Percentiles rank a stretch among this genome's conserved stretches.
Conservation (phyloP, 2,329 filamentous ascomycete genomes). For the Hypomyces perniciosus region DNA sequence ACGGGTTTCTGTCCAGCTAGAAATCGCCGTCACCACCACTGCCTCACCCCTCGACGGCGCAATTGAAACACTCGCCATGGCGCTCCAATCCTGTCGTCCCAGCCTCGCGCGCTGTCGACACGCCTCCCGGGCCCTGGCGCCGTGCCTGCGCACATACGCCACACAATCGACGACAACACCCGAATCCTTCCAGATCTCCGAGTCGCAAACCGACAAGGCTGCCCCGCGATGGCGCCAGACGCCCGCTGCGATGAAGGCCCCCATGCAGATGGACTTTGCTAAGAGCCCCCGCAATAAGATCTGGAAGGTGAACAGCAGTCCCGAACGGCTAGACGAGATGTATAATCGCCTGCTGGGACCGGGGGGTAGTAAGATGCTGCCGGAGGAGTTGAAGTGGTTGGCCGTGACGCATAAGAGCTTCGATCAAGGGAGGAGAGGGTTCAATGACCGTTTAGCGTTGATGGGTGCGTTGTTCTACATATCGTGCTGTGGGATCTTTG, state of each 20-base stretch:
- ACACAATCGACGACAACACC: conserved; percentile 21
- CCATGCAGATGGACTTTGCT: conserved; percentile 55
- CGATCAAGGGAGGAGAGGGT: conserved; percentile 87
- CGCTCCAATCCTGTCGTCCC: conserved; percentile 29
- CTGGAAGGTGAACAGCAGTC: conserved; percentile 71
- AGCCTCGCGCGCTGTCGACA: conserved; percentile 22
- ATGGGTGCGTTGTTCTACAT: conserved; percentile 54
- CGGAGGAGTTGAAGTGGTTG: conserved; percentile 93
- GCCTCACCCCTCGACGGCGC: conserved; percentile 4
- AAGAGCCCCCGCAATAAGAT: conserved; percentile 46
- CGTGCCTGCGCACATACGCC: conserved; percentile 25
- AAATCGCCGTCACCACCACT: background rate
- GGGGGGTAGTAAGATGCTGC: conserved; percentile 65
- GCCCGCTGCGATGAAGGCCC: conserved; percentile 62
- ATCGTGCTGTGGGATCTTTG: background rate
- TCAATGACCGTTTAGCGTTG: conserved; percentile 89
- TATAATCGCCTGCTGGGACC: conserved; percentile 71
- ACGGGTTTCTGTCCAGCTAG: background rate
- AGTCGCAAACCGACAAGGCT: conserved; percentile 10
- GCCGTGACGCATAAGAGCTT: conserved; percentile 98
- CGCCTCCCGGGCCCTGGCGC: conserved; percentile 17
- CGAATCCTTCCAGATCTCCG: conserved; percentile 22
- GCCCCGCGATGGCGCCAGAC: conserved; percentile 65
- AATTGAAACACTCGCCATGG: conserved; percentile 22
- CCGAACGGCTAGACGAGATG: conserved; percentile 66